Evolutionary conservation across 2,329 filamentous ascomycete species (phyloP).

Genomic region (Zymoseptoria ardabiliae): DNA sequence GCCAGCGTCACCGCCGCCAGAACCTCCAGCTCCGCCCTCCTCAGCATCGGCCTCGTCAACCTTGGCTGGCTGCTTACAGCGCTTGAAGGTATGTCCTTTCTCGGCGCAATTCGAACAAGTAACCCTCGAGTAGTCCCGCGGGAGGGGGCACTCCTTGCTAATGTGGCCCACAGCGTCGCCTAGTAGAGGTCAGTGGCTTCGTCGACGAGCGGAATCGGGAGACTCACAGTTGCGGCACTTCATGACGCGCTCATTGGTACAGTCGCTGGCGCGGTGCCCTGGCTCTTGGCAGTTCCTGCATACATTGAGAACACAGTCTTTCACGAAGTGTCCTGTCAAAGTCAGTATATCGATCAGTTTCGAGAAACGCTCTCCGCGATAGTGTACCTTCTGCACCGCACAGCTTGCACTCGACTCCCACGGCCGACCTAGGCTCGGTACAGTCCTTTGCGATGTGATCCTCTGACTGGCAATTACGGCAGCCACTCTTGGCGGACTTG

Average conservation of each 20-base stretch:
- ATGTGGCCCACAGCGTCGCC: slow-evolving; percentile 31
- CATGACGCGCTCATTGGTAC: slow-evolving; percentile 28
- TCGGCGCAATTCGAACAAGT: too few species aligned
- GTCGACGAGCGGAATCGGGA: not conserved
- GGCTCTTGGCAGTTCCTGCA: slow-evolving; percentile 30
- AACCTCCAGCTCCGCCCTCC: slow-evolving; percentile 6
- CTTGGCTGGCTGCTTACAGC: slow-evolving; percentile 20
- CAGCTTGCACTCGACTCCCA: slow-evolving; percentile 30
- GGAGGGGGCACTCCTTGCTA: too few species aligned
- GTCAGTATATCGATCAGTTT: too few species aligned
- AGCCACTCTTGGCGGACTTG: slow-evolving; percentile 46
- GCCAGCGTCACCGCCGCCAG: slow-evolving; percentile 7
- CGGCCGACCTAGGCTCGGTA: slow-evolving; percentile 43
- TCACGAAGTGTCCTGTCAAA: slow-evolving; percentile 28
- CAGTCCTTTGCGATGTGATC: slow-evolving; percentile 58
- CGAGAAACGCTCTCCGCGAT: too few species aligned
- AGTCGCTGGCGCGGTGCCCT: slow-evolving; percentile 28
- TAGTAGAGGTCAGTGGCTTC: not conserved
- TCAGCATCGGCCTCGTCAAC: slow-evolving; percentile 4
- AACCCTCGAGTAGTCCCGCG: too few species aligned
- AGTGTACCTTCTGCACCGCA: too few species aligned
- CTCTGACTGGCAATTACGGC: slow-evolving; percentile 26
- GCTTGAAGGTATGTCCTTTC: too few species aligned
- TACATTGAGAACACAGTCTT: too few species aligned
- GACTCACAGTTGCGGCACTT: slow-evolving; percentile 31